Conservation (phyloP, 2,329 filamentous ascomycete genomes). For the Podosphaera aphanis region DNA sequence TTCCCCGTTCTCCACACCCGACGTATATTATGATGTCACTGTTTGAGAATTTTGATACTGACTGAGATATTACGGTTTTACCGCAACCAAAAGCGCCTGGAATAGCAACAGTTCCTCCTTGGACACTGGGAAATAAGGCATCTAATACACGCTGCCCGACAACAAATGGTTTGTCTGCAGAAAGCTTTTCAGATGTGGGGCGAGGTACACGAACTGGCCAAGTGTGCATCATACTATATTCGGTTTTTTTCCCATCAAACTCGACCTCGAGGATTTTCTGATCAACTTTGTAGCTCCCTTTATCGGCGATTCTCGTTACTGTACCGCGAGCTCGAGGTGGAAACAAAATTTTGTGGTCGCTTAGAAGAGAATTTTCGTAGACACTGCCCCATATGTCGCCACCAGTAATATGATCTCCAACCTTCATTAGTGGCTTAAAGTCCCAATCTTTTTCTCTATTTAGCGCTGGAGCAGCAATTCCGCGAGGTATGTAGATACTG, state of each 20-base stretch:
- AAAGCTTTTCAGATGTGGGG: conserved; percentile 75
- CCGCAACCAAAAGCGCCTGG: conserved; percentile 95
- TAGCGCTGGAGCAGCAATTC: conserved; percentile 68
- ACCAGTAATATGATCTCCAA: conserved; percentile 88
- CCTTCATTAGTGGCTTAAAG: conserved; percentile 75
- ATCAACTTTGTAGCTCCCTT: conserved; percentile 82
- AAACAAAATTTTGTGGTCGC: conserved; percentile 78
- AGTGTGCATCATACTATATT: conserved; percentile 94
- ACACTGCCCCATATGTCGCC: conserved; percentile 91
- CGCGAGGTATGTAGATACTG: conserved; percentile 94
- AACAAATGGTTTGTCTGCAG: conserved; percentile 73
- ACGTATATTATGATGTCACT: conserved; percentile 98
- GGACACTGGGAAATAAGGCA: conserved; percentile 84
- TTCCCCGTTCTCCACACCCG: conserved; percentile 74
- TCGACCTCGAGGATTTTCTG: conserved; percentile 90
- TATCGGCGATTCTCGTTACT: conserved; percentile 72
- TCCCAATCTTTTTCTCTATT: conserved; percentile 91
- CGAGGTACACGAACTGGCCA: conserved; percentile 95
- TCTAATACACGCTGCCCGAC: conserved; percentile 94
- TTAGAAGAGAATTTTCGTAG: conserved; percentile 85
- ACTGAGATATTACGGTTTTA: conserved; percentile 98
- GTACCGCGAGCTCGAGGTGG: conserved; percentile 76
- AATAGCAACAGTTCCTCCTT: conserved; percentile 93
- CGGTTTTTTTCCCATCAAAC: conserved; percentile 86
- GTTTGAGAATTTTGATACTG: conserved; percentile 98